A percentile compares a stretch with the other conserved stretches of the same genome.
These are phyloP conservation scores for Tricholoma bakamatsutake DNA, from an alignment of 768 basidiomycete species.

Conservation along the genomic window DNA sequence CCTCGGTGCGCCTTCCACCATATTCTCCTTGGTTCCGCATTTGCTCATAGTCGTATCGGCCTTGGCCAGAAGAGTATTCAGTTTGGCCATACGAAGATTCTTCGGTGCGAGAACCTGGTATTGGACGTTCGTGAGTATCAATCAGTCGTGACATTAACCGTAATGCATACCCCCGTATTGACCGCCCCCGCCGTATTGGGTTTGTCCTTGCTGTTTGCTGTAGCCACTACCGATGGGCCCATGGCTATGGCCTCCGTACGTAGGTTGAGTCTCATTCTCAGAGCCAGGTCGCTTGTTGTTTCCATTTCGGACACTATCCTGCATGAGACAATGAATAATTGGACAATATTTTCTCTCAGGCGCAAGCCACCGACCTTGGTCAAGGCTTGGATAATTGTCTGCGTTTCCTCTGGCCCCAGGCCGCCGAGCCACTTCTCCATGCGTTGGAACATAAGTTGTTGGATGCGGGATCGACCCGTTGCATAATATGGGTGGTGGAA, in stretches of 20 bases:
- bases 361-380: constrained; percentile 39
- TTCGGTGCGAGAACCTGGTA: constrained; percentile 1
- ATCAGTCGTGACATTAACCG: not conserved
- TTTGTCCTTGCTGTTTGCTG: constrained; percentile 9
- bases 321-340: not conserved
- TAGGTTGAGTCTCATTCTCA: constrained; percentile 35
- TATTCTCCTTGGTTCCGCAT: constrained; percentile 5
- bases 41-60: constrained; percentile 5
- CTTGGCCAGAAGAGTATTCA: constrained; percentile 6
- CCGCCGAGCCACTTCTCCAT: constrained; percentile 50
- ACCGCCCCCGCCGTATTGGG: constrained; percentile 3
- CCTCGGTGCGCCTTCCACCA: constrained; percentile 1
- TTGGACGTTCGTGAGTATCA: not conserved
- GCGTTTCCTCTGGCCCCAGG: constrained; percentile 37
- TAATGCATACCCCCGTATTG: constrained; percentile 3
- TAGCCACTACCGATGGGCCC: constrained; percentile 7
- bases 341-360: not conserved
- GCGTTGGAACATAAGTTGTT: constrained; percentile 53
- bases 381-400: constrained; percentile 40
- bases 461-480: constrained; percentile 45
- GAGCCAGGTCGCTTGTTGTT: constrained; percentile 53
- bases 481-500: constrained; percentile 71
- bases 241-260: constrained; percentile 26
- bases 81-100: constrained; percentile 1
- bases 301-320: constrained; percentile 51